Percentiles rank a stretch among this genome's conserved stretches.
These are phyloP conservation scores for Chaetomiaceae sp. DNA, from an alignment of 2,329 filamentous ascomycete genomes.

Conservation along the genomic window DNA sequence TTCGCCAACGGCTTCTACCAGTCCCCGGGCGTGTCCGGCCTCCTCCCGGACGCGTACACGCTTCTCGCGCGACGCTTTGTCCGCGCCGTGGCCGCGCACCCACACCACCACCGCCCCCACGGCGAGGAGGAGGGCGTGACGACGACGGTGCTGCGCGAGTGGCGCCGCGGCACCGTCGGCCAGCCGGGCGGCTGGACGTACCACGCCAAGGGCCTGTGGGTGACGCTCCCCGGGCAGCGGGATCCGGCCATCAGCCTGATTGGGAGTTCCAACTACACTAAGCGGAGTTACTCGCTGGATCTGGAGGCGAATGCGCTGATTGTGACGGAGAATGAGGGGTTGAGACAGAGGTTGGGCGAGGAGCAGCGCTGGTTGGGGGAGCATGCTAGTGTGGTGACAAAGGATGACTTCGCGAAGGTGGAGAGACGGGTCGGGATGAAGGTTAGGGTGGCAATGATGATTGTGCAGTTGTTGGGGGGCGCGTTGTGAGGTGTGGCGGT, in stretches of 20 bases:
- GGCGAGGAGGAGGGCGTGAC: no score
- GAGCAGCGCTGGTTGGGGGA: constrained; percentile 78
- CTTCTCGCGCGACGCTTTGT: constrained; percentile 80
- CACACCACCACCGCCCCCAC: no score
- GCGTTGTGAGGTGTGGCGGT: constrained; percentile 53
- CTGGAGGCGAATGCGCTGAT: constrained; percentile 84
- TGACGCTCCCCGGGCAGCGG: constrained; percentile 61
- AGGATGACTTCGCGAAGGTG: constrained; percentile 71
- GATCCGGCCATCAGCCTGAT: constrained; percentile 74
- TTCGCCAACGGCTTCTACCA: constrained; percentile 94
- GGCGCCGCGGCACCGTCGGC: constrained; percentile 75
- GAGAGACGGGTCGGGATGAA: constrained; percentile 81
- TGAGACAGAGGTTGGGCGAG: constrained; percentile 67
- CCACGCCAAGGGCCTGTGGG: constrained; percentile 93
- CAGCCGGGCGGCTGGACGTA: constrained; percentile 90
- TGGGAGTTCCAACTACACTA: constrained; percentile 93
- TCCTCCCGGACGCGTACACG: constrained; percentile 88
- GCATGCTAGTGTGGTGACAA: constrained; percentile 60
- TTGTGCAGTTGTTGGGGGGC: constrained; percentile 78
- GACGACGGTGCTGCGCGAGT: constrained; percentile 73
- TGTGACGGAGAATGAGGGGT: constrained; percentile 65
- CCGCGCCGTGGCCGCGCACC: constrained; percentile 46
- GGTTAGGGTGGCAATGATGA: constrained; percentile 89
- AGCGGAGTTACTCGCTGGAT: constrained; percentile 85
- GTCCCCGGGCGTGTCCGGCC: constrained; percentile 78